phyloP scores from a whole-genome alignment of 257 asterid genomes.

The Primulina huaijiensis region DNA sequence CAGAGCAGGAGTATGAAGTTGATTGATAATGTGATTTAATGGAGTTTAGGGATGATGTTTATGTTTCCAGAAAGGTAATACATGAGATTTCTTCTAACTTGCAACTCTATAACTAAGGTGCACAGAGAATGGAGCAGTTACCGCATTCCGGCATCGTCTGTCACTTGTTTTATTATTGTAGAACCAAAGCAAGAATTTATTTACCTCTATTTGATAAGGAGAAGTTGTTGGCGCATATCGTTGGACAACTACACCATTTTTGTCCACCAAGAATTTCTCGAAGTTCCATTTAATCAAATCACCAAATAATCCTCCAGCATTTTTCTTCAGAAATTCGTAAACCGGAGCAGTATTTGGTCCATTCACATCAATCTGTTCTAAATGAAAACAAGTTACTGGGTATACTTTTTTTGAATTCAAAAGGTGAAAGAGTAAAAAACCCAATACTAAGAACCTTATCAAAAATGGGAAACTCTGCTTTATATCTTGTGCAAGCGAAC shows the following conservation, averaged over 20 bases:
- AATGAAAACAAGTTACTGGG: slow-evolving; percentile 22
- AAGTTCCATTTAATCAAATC: slow-evolving; percentile 92
- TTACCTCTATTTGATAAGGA: slow-evolving; percentile 90
- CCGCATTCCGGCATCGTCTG: not conserved
- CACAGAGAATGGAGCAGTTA: not conserved
- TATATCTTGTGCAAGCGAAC: slow-evolving; percentile 78
- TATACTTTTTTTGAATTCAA: not conserved
- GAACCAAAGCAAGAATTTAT: not conserved
- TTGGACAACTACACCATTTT: slow-evolving; percentile 81
- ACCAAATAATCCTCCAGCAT: slow-evolving; percentile 78
- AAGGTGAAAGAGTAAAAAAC: not conserved
- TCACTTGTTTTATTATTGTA: not conserved
- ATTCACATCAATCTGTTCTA: slow-evolving; percentile 81
- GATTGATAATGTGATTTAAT: not conserved
- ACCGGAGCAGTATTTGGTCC: slow-evolving; percentile 94
- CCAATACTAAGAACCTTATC: slow-evolving; percentile 55
- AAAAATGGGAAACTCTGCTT: slow-evolving; percentile 91
- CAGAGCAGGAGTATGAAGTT: not conserved
- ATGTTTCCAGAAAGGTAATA: not conserved
- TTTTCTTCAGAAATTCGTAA: slow-evolving; percentile 78
- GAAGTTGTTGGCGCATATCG: slow-evolving; percentile 89
- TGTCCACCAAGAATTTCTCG: slow-evolving; percentile 92
- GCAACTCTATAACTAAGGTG: not conserved
- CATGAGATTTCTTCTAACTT: not conserved
- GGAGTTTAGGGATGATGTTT: too few species aligned